These are phyloP conservation scores for Metschnikowia continentalis DNA, from an alignment of 805 yeast genomes.

Conservation along the genomic window DNA sequence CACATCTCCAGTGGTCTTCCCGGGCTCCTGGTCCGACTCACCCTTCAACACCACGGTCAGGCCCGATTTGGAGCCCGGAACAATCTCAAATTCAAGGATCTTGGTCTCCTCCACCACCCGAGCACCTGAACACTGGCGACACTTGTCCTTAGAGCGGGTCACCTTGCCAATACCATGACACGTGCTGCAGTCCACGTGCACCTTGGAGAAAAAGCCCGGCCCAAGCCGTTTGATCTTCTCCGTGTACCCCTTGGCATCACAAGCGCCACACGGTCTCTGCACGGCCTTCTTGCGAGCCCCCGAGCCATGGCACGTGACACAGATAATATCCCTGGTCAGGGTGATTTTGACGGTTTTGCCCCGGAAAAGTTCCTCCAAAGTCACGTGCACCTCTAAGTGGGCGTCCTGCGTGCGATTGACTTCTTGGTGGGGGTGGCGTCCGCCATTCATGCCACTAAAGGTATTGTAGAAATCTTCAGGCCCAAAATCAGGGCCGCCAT, in stretches of 20 bases:
- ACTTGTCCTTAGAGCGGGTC: constrained; percentile 60
- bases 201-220: constrained; percentile 70
- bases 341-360: constrained; percentile 78
- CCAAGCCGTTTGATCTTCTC: constrained; percentile 61
- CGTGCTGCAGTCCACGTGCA: constrained; percentile 53
- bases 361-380: constrained; percentile 69
- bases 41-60: constrained; percentile 59
- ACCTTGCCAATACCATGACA: constrained; percentile 72
- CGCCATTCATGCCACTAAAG: constrained; percentile 44
- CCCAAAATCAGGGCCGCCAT: constrained; percentile 44
- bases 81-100: constrained; percentile 70
- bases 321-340: constrained; percentile 66
- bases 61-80: constrained; percentile 62
- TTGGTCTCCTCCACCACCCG: constrained; percentile 61
- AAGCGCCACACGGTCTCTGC: constrained; percentile 53
- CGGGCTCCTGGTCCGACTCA: constrained; percentile 76
- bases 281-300: constrained; percentile 66
- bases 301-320: constrained; percentile 68
- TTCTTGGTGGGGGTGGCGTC: constrained; percentile 11
- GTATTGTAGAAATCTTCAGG: constrained; percentile 79
- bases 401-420: constrained; percentile 60
- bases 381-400: constrained; percentile 55
- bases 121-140: constrained; percentile 71
- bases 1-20: constrained; percentile 74
- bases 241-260: constrained; percentile 69